These are phyloP conservation scores for Exophiala alcalophila DNA, from an alignment of 2,329 filamentous ascomycete species.

Conservation along the genomic window DNA sequence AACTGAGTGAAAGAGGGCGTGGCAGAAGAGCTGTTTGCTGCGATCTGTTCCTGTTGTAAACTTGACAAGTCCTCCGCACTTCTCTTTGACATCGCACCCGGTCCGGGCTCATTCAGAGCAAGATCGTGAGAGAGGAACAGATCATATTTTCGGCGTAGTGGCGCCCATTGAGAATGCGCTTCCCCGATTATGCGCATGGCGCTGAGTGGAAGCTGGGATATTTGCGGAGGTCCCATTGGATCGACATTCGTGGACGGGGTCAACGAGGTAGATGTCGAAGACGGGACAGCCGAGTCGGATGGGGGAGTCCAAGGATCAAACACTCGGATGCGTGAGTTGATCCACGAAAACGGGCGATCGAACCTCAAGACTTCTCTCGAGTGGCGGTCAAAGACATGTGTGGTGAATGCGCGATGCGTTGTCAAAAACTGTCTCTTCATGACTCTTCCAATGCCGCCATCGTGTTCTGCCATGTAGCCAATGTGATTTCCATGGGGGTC, in stretches of 20 bases:
- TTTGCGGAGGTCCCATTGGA: conserved; percentile 47
- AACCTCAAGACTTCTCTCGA: conserved; percentile 61
- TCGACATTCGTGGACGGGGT: conserved; percentile 27
- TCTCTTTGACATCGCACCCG: neutral
- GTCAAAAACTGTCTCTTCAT: conserved; percentile 59
- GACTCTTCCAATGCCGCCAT: conserved; percentile 56
- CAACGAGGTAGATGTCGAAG: conserved; percentile 36
- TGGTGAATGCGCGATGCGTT: conserved; percentile 63
- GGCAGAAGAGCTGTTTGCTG: conserved; percentile 6
- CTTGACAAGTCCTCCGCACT: conserved; percentile 46
- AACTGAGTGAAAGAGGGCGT: conserved; percentile 54
- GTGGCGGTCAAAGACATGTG: conserved; percentile 61
- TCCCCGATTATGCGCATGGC: conserved; percentile 63
- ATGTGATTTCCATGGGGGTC: conserved; percentile 62
- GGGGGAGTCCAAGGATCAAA: conserved; percentile 52
- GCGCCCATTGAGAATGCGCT: conserved; percentile 63
- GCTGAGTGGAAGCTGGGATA: conserved; percentile 53
- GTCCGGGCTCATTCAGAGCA: conserved; percentile 33
- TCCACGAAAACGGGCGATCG: conserved; percentile 62
- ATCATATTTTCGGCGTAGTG: conserved; percentile 61
- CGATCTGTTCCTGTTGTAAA: conserved; percentile 46
- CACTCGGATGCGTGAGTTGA: conserved; percentile 58
- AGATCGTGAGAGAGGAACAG: conserved; percentile 57
- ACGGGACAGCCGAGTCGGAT: conserved; percentile 23
- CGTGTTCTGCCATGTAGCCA: conserved; percentile 63